A percentile compares a stretch with the other conserved stretches of the same genome.
These are phyloP conservation scores for Mycena haematopus DNA, from an alignment of 768 basidiomycete species.

Conservation along the genomic window DNA sequence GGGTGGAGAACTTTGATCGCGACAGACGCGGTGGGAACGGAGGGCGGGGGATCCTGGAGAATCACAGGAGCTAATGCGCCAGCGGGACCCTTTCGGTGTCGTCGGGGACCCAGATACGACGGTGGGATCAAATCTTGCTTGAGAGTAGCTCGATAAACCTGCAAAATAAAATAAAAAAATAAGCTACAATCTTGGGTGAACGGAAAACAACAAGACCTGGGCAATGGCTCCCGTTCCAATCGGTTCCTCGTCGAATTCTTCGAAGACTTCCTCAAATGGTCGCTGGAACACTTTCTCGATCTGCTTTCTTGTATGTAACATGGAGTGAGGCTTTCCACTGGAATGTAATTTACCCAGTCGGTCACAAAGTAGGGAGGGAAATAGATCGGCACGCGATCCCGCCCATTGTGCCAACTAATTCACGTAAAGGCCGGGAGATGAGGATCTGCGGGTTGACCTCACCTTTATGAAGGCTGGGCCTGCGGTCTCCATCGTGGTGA, in stretches of 20 bases:
- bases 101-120: conserved; percentile 81
- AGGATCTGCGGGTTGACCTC: conserved; percentile 11
- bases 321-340: conserved; percentile 79
- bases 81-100: conserved; percentile 54
- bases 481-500: conserved; percentile 88
- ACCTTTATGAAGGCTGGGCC: conserved; percentile 99
- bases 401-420: conserved; percentile 96
- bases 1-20: conserved; percentile 98
- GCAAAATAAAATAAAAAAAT: conserved; percentile 7
- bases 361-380: conserved; percentile 86
- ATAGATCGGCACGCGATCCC: conserved; percentile 91
- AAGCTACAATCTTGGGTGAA: not conserved
- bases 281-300: conserved; percentile 85
- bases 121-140: conserved; percentile 85
- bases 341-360: conserved; percentile 89
- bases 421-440: conserved; percentile 26
- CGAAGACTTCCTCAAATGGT: conserved; percentile 88
- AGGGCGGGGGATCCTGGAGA: conserved; percentile 68
- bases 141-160: conserved; percentile 91
- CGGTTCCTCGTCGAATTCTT: conserved; percentile 83
- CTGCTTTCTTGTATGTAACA: conserved; percentile 79
- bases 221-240: conserved; percentile 99
- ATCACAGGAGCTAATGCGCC: conserved; percentile 58
- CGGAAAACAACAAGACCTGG: conserved; percentile 53
- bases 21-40: conserved; percentile 83